Base-by-base conservation (phyloP, 140 eudicot genomes). In the Flaveria floridana region DNA sequence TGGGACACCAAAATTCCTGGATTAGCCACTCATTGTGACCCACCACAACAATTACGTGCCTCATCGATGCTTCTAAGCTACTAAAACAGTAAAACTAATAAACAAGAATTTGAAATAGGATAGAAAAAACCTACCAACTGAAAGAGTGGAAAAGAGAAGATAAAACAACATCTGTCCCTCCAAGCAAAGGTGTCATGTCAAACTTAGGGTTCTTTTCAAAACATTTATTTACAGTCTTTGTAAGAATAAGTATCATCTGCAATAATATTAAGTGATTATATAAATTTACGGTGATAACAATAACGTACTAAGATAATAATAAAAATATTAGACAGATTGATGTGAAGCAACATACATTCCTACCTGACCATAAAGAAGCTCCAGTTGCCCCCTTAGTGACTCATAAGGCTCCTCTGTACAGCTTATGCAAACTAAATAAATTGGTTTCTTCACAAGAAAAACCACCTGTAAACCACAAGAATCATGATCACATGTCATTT, bases 131-230 rank as follows among this genome's bases (percentile, higher is more conserved):
- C 2, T 63, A 63, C 68, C 68, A 30, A 30, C 68, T 85, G 86
- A 88, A 93, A 61, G 96, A 90, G 84, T 85, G 99, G 84, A 93
- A 85, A 81, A 93, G 93, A 73, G 99, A 93, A 15, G 99, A 93
- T 78, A 93, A 88, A 44, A 93, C 91, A 8, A 67, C 86, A 71
- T 93, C 99, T 41, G 99, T 93, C 74, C 99, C 99, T 68, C 99
- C 96, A 68, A 93, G 98, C 89, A 93, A 80, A 83, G 98, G 95
- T 12, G 97, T 88, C 98, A 93, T 93, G 81, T 93, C 98, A 82
- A 93, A 93, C 81, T 93, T 93, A 4, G 98, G 71, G 58, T 93
- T 93, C 89, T 86, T 93, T 88, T 90, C 96, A 57, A 93, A 93
- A 69, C 98, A 93, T 83, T 89, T 85, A 84, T 93, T 86, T 23